phyloP scores from a whole-genome alignment of 257 asterid genomes.

The Solanum bulbocastanum region DNA sequence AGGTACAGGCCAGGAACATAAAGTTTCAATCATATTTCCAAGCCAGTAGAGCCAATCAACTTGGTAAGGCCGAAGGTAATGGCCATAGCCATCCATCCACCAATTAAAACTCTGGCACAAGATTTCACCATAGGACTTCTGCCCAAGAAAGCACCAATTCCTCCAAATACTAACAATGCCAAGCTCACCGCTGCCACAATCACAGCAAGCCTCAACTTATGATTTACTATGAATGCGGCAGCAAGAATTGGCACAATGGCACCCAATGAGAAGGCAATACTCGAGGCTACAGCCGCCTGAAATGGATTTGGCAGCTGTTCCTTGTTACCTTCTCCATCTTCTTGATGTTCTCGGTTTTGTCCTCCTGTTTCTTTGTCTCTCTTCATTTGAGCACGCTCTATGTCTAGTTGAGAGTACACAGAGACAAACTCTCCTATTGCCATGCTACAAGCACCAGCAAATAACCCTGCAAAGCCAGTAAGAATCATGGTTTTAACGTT shows the following conservation, averaged over 20 bases:
- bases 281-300: constrained; percentile 58
- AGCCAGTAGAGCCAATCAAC: constrained; percentile 33
- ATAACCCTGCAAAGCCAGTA: constrained; percentile 48
- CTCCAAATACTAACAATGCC: constrained; percentile 45
- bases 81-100: constrained; percentile 80
- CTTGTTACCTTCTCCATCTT: not conserved
- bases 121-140: constrained; percentile 26
- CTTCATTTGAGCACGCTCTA: constrained; percentile 47
- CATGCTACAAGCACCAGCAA: constrained; percentile 80
- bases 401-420: constrained; percentile 52
- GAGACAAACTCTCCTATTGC: constrained; percentile 75
- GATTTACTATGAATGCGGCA: constrained; percentile 38
- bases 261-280: constrained; percentile 47
- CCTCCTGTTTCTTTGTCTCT: constrained; percentile 11
- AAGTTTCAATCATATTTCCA: constrained; percentile 19
- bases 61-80: constrained; percentile 60
- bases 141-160: constrained; percentile 48
- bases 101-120: constrained; percentile 44
- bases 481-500: constrained; percentile 49
- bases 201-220: constrained; percentile 33
- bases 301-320: constrained; percentile 49
- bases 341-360: not conserved
- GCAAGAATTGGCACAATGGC: constrained; percentile 53
- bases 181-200: constrained; percentile 39
- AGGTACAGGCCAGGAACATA: not conserved